A percentile compares a stretch with the other conserved stretches of the same genome.
These are phyloP conservation scores for Tetrapisispora namnaoensis DNA, from an alignment of 805 yeast species.

Conservation along the genomic window DNA sequence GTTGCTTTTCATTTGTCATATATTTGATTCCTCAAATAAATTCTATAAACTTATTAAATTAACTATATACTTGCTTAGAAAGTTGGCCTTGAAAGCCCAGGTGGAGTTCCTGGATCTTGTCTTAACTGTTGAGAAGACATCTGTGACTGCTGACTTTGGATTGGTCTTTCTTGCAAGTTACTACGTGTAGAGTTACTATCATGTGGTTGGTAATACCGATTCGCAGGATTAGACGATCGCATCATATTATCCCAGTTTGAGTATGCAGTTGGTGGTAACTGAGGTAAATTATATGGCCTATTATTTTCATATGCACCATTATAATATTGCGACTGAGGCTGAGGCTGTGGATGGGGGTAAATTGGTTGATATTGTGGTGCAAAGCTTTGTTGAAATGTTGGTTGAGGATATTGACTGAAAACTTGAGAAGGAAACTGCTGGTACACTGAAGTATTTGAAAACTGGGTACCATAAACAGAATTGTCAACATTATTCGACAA, in stretches of 20 bases:
- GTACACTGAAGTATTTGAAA: neutral
- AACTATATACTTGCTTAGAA: neutral
- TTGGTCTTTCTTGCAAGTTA: neutral
- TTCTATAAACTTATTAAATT: neutral
- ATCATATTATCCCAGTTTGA: neutral
- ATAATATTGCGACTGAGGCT: neutral
- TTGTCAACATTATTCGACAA: neutral
- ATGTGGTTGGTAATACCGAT: neutral
- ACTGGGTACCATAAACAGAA: neutral
- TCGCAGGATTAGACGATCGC: neutral
- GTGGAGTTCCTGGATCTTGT: neutral
- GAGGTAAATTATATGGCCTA: neutral
- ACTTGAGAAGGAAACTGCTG: neutral
- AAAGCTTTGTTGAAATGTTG: conserved; percentile 2
- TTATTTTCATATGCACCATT: neutral
- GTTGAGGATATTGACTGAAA: neutral
- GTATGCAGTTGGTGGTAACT: neutral
- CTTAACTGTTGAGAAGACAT: neutral
- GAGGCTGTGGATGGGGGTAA: neutral
- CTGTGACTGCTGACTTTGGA: neutral
- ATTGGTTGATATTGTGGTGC: neutral
- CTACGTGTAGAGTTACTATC: neutral
- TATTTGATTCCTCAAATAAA: neutral
- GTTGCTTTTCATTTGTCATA: too few species aligned
- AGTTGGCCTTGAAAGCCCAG: neutral